Conservation (phyloP, 768 basidiomycete genomes). For the Porphyrellus cyaneotinctus region DNA sequence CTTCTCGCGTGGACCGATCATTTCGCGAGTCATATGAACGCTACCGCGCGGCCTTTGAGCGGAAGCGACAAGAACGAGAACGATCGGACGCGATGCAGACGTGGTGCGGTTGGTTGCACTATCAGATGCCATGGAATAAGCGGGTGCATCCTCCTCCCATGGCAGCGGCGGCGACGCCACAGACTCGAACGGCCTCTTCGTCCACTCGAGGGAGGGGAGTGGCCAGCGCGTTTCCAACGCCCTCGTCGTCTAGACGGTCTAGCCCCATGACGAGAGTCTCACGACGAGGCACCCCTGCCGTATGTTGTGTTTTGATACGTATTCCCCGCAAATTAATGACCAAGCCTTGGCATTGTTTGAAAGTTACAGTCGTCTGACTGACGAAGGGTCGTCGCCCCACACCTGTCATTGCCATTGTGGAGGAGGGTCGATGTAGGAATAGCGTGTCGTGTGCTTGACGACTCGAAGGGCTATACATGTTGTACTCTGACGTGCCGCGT, state of each 20-base stretch:
- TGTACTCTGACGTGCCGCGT: constrained; percentile 4
- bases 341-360: constrained; percentile 3
- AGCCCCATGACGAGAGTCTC: constrained; percentile 32
- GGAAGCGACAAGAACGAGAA: constrained; percentile 63
- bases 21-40: constrained; percentile 93
- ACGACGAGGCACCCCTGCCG: constrained; percentile 24
- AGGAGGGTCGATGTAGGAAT: not conserved
- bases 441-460: not conserved
- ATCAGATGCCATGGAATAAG: constrained; percentile 30
- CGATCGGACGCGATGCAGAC: constrained; percentile 33
- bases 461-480: not conserved
- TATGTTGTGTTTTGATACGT: constrained; percentile 15
- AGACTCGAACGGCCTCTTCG: constrained; percentile 22
- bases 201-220: constrained; percentile 25
- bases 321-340: constrained; percentile 29
- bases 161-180: constrained; percentile 9
- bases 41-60: constrained; percentile 84
- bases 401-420: not conserved
- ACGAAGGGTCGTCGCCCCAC: not conserved
- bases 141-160: constrained; percentile 3
- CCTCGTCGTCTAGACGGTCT: constrained; percentile 30
- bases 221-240: constrained; percentile 28
- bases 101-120: constrained; percentile 29
- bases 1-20: constrained; percentile 71
- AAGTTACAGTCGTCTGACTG: constrained; percentile 18